Evolutionary conservation across 1,284 basidiomycete genomes (phyloP).

Genomic region (Uromyces viciae-fabae): DNA sequence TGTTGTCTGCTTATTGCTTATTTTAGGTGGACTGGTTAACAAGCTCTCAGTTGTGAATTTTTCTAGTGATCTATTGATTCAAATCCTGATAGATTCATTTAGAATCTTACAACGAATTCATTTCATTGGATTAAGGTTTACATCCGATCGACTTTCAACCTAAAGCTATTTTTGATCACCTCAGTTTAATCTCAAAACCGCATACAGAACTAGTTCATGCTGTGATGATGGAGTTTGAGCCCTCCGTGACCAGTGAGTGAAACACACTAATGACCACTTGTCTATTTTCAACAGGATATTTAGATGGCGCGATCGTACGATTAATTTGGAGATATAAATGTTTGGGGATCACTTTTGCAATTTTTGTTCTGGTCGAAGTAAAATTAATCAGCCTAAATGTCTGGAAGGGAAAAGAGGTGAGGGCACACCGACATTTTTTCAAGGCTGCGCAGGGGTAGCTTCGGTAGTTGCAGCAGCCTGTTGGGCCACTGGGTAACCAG

Average conservation of each 20-base stretch:
- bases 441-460: conserved; percentile 33
- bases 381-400: no score
- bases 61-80: neutral
- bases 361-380: no score
- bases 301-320: neutral
- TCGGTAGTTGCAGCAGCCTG: conserved; percentile 14
- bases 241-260: neutral
- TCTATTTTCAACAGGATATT: neutral
- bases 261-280: neutral
- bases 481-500: conserved; percentile 41
- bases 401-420: no score
- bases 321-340: neutral
- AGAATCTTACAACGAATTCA: neutral
- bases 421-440: no score
- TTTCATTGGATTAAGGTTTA: conserved; percentile 9
- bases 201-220: neutral
- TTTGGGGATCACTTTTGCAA: no score
- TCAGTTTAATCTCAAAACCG: neutral
- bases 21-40: conserved; percentile 10
- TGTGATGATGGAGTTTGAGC: conserved; percentile 1
- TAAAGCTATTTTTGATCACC: neutral
- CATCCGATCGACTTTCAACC: neutral
- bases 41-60: neutral
- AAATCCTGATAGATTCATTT: neutral
- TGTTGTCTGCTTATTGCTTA: neutral